Evolutionary conservation across 345 rosid species (phyloP), one percentile per base, ranked within the genome.

Genomic region (Populus deltoides): DNA sequence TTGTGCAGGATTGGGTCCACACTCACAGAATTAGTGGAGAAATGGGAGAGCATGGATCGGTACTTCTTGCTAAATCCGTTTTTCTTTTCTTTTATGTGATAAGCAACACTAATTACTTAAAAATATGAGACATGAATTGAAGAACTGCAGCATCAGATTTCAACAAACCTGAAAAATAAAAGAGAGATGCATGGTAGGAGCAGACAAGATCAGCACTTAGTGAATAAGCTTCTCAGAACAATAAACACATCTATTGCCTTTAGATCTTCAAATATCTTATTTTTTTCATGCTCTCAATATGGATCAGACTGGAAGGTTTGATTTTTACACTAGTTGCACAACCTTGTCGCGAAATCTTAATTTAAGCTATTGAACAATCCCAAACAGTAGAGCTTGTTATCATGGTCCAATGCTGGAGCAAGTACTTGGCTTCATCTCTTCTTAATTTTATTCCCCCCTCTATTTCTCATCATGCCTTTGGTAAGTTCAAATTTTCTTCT

Each of bases 1-100:
- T 74, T 83, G 75, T 33, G 35, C 74, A 90, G 94, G 97, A 89
- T 35, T 90, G 93, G 93, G 51, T 89, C 70, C 76, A 83, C 75
- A 82, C 83, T 59, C 76, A 55, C 62, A 59, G 43, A 73, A 74
- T n/a, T 59, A 77, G 68, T 55, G 63, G 65, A 75, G 76, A 74
- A 72, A 69, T 77, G 76, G 84, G 80, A 75, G 83, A 80, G 73
- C 81, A 70, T 41, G 72, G 67, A 75, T 81, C 79, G 86, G 91
- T 89, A 86, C 5, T 70, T 73, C 71, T 73, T 43, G 16, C 72
- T 72, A 59, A 11, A 49, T 68, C 35, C 43, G 0, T 27, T 71
- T 36, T 63, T 45, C 39, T 20, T 51, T 33, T 15, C 39, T 35
- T 33, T 63, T 35, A 51, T 68, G 67, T 15, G 75, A 35, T 45